Conservation (phyloP, 139 green algal species). For the Chlamydomonas sphaeroides region DNA sequence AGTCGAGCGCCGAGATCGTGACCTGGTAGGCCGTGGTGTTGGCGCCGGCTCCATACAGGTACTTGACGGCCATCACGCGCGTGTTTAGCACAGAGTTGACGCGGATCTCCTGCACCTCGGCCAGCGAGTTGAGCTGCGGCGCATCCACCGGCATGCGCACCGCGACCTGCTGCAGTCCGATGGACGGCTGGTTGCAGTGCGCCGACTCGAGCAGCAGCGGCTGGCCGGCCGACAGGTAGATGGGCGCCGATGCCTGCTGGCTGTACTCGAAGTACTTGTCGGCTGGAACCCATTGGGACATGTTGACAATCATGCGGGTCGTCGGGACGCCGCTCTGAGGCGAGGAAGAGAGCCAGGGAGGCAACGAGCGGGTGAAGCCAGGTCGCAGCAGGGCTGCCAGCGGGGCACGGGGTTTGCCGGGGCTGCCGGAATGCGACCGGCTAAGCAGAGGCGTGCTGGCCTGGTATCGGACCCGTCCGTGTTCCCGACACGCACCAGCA, state of each 20-base stretch:
- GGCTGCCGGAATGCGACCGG: too few species aligned
- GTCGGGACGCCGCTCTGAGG: slow-evolving; percentile 7
- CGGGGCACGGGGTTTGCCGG: too few species aligned
- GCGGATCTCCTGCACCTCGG: slow-evolving; percentile 7
- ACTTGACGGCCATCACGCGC: slow-evolving; percentile 3
- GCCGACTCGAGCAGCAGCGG: slow-evolving; percentile 31
- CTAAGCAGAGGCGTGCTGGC: too few species aligned
- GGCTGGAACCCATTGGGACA: not conserved
- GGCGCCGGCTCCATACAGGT: slow-evolving; percentile 23
- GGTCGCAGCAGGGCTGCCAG: too few species aligned
- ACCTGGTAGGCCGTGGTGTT: not conserved
- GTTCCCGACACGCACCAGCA: not conserved
- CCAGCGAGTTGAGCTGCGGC: slow-evolving; percentile 7
- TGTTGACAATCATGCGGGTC: not conserved
- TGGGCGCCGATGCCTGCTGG: not conserved
- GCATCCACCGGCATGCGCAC: slow-evolving; percentile 13
- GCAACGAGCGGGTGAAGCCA: too few species aligned
- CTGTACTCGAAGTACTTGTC: slow-evolving; percentile 25
- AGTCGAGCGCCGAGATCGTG: not conserved
- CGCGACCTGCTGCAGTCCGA: slow-evolving; percentile 20
- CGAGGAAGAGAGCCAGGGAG: too few species aligned
- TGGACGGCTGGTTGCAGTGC: slow-evolving; percentile 9
- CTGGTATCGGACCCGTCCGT: too few species aligned
- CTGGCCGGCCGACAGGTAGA: slow-evolving; percentile 36
- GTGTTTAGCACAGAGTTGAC: not conserved